Evolutionary conservation across 305 asterid species (phyloP), one percentile per base, ranked within the genome.

Genomic region (Solanum chacoense): DNA sequence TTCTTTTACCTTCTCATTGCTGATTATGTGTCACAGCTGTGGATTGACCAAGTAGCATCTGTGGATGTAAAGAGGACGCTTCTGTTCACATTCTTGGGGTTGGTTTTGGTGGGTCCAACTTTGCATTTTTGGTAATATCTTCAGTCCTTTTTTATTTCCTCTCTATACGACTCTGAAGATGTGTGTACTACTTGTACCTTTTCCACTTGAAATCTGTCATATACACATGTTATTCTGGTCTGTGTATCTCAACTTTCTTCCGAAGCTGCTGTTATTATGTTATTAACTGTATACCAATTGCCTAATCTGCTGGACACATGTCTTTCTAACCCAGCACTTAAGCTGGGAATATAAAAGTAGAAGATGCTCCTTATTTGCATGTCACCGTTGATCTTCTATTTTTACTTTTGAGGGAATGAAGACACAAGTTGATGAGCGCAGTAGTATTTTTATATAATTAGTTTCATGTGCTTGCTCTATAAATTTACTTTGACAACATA

Each of bases 61-160:
- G 88, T 93, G 81, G 98, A 97, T 91, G 79, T 94, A 94, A 96
- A 94, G 94, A 94, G 99, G 89, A 93, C 98, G 34, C 93, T 91
- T 90, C 87, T 91, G 31, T 96, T 97, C 93, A 93, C 98, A 55
- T 88, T 94, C 71, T 89, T 97, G 95, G 98, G 99, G 87, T 93
- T 97, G 89, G 96, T 90, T 85, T 93, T 96, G 95, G 98, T 96
- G 85, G 98, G 98, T 91, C 99, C 99, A 42, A 92, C 98, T 72
- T 92, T 96, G 94, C 99, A 97, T 92, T 92, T 93, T 93, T 97
- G 98, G 99, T 97, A 96, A 92, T 85, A 63, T 22, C 84, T 34
- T 78, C 84, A 32, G 32, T 26, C 79, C 20, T 31, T 84, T 59
- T 28, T 35, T 71, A n/a, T 89, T 13, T 88, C 55, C 40, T 84